Evolutionary conservation across 2,329 filamentous ascomycete genomes (phyloP).

Genomic region (Verticillium albo-atrum): DNA sequence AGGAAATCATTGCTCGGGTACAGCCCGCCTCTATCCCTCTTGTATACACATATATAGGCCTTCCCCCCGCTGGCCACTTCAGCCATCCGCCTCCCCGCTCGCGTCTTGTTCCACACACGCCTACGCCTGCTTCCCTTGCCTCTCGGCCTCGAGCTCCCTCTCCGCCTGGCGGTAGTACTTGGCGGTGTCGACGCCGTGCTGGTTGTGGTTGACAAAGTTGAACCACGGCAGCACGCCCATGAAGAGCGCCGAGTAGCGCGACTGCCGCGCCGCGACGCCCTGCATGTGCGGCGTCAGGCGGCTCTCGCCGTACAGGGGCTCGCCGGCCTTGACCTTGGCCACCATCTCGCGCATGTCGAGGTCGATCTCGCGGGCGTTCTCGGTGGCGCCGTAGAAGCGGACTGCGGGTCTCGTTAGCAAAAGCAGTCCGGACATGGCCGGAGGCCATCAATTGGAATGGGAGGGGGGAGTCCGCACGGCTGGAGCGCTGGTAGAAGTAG

Average conservation of each 20-base stretch:
- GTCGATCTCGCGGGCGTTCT: conserved; percentile 87
- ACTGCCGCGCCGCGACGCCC: conserved; percentile 88
- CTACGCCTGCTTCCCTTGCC: conserved; percentile 5
- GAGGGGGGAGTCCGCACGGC: conserved; percentile 52
- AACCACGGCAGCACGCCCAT: conserved; percentile 89
- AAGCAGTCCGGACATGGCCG: neutral
- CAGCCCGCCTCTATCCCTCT: neutral
- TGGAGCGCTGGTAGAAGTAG: conserved; percentile 79
- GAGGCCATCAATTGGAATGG: neutral
- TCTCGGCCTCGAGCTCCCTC: conserved; percentile 82
- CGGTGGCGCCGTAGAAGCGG: conserved; percentile 91
- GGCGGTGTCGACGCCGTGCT: conserved; percentile 95
- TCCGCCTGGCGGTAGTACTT: conserved; percentile 98
- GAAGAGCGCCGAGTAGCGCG: conserved; percentile 82
- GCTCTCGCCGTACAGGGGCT: conserved; percentile 83
- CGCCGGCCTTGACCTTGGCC: conserved; percentile 85
- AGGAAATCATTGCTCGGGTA: neutral
- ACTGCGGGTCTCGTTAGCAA: conserved; percentile 43
- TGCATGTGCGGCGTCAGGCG: conserved; percentile 83
- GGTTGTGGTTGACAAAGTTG: conserved; percentile 94
- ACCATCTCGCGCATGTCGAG: conserved; percentile 99
- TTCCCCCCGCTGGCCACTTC: neutral
- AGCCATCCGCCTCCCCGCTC: neutral
- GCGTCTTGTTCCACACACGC: neutral
- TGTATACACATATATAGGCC: neutral